Percentiles rank a stretch among this genome's conserved stretches.
Conservation (phyloP, 495 filamentous ascomycete genomes). For the Annulohypoxylon moriforme region DNA sequence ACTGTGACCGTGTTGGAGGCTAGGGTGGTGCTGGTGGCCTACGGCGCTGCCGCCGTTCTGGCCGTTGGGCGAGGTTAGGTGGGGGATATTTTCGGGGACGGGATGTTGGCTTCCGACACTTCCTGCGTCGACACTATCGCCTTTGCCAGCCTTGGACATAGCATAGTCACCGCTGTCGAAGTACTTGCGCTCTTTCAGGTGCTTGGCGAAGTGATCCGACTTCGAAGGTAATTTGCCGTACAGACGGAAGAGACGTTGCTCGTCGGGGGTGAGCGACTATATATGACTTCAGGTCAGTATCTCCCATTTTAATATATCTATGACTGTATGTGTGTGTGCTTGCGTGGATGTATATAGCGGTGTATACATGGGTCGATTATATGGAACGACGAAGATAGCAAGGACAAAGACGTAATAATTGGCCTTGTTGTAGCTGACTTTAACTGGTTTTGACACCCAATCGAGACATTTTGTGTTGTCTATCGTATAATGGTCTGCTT, state of each 20-base stretch:
- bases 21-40: slow-evolving; percentile 55
- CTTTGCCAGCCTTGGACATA: slow-evolving; percentile 97
- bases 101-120: slow-evolving; percentile 94
- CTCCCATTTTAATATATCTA: neutral
- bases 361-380: slow-evolving; percentile 10
- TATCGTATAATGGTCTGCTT: neutral
- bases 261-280: slow-evolving; percentile 88
- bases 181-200: slow-evolving; percentile 98
- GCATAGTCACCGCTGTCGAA: slow-evolving; percentile 99
- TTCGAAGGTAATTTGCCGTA: slow-evolving; percentile 97
- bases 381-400: neutral
- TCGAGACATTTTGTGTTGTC: neutral
- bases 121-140: slow-evolving; percentile 91
- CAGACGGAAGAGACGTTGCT: slow-evolving; percentile 93
- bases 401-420: slow-evolving; percentile 28
- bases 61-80: slow-evolving; percentile 76
- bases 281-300: slow-evolving; percentile 28
- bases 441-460: neutral
- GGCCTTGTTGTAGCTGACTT: neutral
- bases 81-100: slow-evolving; percentile 95
- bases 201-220: slow-evolving; percentile 96
- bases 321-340: slow-evolving; percentile 29
- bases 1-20: slow-evolving; percentile 53
- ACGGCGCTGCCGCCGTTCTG: slow-evolving; percentile 58
- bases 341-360: slow-evolving; percentile 10